These are phyloP conservation scores for Colletotrichum sp. DNA, from an alignment of 2,329 filamentous ascomycete species.

Conservation along the genomic window DNA sequence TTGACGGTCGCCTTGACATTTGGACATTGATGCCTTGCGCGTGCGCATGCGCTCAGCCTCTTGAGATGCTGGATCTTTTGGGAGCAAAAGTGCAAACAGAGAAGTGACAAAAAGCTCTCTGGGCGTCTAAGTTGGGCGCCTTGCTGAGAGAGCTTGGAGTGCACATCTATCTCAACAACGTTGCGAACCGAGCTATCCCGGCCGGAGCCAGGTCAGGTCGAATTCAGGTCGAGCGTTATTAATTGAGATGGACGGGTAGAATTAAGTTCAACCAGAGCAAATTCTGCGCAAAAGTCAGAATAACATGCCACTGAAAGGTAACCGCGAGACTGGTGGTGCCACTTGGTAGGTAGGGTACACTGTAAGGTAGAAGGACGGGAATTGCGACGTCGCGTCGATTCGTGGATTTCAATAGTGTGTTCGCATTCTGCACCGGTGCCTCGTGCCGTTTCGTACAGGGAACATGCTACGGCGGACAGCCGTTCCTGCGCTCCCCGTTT, in stretches of 20 bases:
- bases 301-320: conserved; percentile 5
- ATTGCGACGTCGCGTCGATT: not conserved
- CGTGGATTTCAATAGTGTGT: not conserved
- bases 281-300: not conserved
- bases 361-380: not conserved
- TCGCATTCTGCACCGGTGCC: not conserved
- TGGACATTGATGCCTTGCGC: not conserved
- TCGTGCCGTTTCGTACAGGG: not conserved
- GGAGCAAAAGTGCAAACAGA: not conserved
- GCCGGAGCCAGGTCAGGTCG: not conserved
- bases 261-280: not conserved
- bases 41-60: not conserved
- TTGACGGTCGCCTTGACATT: not conserved
- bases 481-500: conserved; percentile 6
- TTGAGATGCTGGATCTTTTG: not conserved
- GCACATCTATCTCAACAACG: not conserved
- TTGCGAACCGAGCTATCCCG: not conserved
- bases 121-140: not conserved
- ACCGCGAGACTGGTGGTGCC: conserved; percentile 13
- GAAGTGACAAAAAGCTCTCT: not conserved
- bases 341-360: not conserved
- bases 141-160: not conserved
- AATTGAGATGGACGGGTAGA: not conserved
- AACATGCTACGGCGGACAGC: not conserved
- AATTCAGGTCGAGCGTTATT: not conserved